Evolutionary conservation across 1,139 yeast species (phyloP).

Genomic region (Suzukiozyma palmioleophila): DNA sequence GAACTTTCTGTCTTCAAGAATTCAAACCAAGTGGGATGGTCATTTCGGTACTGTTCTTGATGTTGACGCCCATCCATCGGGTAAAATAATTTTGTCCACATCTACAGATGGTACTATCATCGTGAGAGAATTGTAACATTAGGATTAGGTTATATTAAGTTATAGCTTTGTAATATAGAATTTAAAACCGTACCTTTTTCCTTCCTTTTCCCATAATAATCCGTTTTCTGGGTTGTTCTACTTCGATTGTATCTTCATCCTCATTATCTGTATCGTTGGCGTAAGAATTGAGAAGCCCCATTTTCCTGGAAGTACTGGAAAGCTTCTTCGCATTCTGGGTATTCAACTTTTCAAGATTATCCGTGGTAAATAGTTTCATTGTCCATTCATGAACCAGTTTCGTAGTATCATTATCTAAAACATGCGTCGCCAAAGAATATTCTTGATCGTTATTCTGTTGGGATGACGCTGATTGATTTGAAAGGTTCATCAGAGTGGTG

Average conservation of each 20-base stretch:
- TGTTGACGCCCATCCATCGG: constrained; percentile 43
- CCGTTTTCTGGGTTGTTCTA: constrained; percentile 8
- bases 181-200: constrained; percentile 24
- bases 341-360: constrained; percentile 34
- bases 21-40: constrained; percentile 49
- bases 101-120: constrained; percentile 50
- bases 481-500: constrained; percentile 14
- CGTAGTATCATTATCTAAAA: constrained; percentile 7
- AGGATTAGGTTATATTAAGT: background rate
- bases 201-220: constrained; percentile 8
- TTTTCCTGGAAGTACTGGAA: constrained; percentile 12
- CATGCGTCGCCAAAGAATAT: constrained; percentile 22
- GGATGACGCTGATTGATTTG: background rate
- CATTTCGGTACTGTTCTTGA: constrained; percentile 62
- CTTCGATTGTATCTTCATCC: constrained; percentile 6
- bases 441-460: constrained; percentile 11
- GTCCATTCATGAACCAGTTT: constrained; percentile 29
- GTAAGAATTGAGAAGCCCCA: constrained; percentile 20
- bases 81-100: constrained; percentile 37
- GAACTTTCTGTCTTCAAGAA: constrained; percentile 51
- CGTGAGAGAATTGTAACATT: constrained; percentile 28
- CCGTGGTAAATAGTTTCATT: constrained; percentile 40
- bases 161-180: constrained; percentile 1
- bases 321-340: constrained; percentile 20
- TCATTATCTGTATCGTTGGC: constrained; percentile 15